Base-by-base conservation (phyloP, 148 eudicot genomes). In the Rhododendron griersonianum region DNA sequence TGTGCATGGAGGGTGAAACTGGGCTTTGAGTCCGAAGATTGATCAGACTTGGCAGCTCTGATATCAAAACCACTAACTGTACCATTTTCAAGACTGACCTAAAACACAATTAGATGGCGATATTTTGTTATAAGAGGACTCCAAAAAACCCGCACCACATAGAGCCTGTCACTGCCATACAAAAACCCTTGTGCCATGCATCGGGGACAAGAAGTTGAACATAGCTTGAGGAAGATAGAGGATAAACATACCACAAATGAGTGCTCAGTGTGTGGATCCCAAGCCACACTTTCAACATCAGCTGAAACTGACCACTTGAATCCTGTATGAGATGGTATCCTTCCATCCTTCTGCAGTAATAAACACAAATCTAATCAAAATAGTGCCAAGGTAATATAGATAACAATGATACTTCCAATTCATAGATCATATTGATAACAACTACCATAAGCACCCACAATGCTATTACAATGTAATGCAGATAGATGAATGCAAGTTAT, bases 51-150 rank as follows among this genome's bases (percentile, higher is more conserved):
- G 3, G 82, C 82, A 30, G 82, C 82, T 84, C 99, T 92, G 79
- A 94, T 93, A 87, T 96, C 99, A 87, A 95, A 95, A 69, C 98
- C 95, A 80, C 86, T 85, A 83, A 96, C 93, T 59, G 87, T 92
- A 79, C 99, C 99, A 88, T 95, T 90, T 85, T 96, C 98, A 81
- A 95, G 99, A 90, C 98, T 95, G 65, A 92, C 99, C 99, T 96
- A 94, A 74, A 76, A 89, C 18, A 77, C 53, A 80, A n/a, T 25
- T 11, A 48, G 7, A 81, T 14, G 61, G 11, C 30, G 23, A 50
- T 51, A 51, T 48, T 50, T 50, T 1, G 35, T 28, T 80, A 41
- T 4, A 78, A 44, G 55, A 8, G 50, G 11, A 16, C 7, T 78
- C 28, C 82, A 4, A 79, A 25, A 39, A 25, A 47, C 7, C 53